Base-by-base conservation (phyloP, 2,329 filamentous ascomycete genomes). In the Periconia sp. region DNA sequence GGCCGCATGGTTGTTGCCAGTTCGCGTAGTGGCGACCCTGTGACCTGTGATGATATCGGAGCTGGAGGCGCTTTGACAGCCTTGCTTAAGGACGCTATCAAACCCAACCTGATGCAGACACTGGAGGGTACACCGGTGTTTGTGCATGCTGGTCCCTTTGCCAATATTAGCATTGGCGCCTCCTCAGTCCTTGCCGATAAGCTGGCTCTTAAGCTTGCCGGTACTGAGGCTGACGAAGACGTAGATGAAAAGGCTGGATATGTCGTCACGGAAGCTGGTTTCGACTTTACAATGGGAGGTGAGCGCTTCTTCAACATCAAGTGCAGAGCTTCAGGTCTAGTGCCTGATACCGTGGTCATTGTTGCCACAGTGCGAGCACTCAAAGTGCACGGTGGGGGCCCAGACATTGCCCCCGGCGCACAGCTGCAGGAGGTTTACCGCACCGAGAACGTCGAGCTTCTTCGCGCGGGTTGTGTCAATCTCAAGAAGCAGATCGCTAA, bases 281-380 rank as follows among this genome's bases (percentile, higher is more conserved):
- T 99, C 75, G 94, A 99, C 77, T 99, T 99, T 79, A 97, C 94
- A 67, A 99, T 99, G 94, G 94, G 94, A 60, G 94, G 94, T 59
- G 94, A 99, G 82, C 89, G 94, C 49, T 99, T 99, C 83, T 97
- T 99, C 86, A 97, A 99, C 81, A 97, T 99, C 82, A 99, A 99
- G 83, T 97, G 94, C 79, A 89, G 94, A 56, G 90, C 92, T 10
- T 97, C 93, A 6, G 93, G 93, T 20, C 87, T 99, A 44, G 85
- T 91, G 2, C 94, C 94, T 1, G 94, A 99, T 69, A 91, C 92
- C 1, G 92, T 96, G 7, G 91, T 99, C 43, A 87, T 99, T 54
- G 94, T 99, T 37, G 93, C 94, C 20, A 99, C 94, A 2, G 90
- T 99, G 44, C 89, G 94, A 63, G 94, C 94, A 7, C 82, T 99